Conservation (phyloP, 257 asterid genomes). For the Eucommia ulmoides region DNA sequence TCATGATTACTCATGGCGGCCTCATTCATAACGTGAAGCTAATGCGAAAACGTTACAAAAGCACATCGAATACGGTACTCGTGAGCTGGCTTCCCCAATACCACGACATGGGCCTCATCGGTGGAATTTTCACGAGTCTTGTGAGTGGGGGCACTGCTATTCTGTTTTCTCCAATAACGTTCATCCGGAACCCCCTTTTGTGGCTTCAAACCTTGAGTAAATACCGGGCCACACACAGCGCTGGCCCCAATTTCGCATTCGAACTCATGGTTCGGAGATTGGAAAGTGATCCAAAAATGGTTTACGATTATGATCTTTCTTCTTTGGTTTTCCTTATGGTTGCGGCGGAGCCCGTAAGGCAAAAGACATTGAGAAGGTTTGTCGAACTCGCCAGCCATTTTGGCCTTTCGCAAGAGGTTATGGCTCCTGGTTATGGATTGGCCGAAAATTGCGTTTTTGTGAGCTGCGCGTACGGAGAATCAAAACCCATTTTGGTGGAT, state of each 20-base stretch:
- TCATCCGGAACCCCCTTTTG: conserved; percentile 66
- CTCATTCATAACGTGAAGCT: conserved; percentile 65
- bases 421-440: conserved; percentile 89
- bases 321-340: conserved; percentile 63
- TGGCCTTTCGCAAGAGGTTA: conserved; percentile 60
- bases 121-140: conserved; percentile 68
- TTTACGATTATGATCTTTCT: conserved; percentile 42
- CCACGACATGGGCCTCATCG: conserved; percentile 85
- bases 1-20: conserved; percentile 72
- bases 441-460: conserved; percentile 86
- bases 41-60: conserved; percentile 51
- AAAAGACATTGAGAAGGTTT: conserved; percentile 47
- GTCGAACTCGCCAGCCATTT: conserved; percentile 43
- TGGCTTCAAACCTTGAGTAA: conserved; percentile 62
- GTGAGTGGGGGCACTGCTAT: conserved; percentile 66
- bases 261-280: conserved; percentile 53
- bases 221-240: conserved; percentile 70
- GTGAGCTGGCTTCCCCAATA: conserved; percentile 88
- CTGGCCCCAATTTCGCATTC: conserved; percentile 79
- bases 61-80: conserved; percentile 71
- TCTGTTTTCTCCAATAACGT: conserved; percentile 67
- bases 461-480: conserved; percentile 68
- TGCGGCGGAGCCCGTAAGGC: conserved; percentile 85
- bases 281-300: conserved; percentile 40
- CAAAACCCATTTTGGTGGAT: conserved; percentile 50